phyloP scores from a whole-genome alignment of 164 flowering plant genomes.

The Berberis vulgaris region DNA sequence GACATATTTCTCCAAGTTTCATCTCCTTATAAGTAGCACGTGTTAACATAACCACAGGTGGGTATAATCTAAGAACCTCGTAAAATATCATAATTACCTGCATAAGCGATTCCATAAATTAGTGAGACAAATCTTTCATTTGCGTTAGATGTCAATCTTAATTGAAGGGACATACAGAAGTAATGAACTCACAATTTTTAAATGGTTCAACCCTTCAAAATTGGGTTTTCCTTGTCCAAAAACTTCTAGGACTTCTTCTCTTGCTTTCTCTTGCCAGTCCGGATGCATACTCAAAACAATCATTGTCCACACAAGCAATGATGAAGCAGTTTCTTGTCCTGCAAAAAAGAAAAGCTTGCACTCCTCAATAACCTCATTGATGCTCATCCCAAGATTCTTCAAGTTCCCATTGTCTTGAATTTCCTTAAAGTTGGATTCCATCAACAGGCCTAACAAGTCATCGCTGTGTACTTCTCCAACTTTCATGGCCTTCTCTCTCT shows the following conservation, averaged over 20 bases:
- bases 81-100: no score
- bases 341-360: slow-evolving; percentile 2
- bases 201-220: background rate
- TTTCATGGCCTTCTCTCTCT: slow-evolving; percentile 13
- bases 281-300: background rate
- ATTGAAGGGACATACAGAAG: no score
- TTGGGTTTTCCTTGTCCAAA: background rate
- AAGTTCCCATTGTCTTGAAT: background rate
- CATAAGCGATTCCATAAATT: no score
- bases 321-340: background rate
- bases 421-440: slow-evolving; percentile 1
- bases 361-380: slow-evolving; percentile 1
- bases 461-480: slow-evolving; percentile 3
- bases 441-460: slow-evolving; percentile 3
- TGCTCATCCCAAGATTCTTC: background rate
- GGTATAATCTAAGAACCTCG: no score
- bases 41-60: no score
- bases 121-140: no score
- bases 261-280: slow-evolving; percentile 1
- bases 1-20: no score
- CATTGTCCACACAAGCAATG: slow-evolving; percentile 1
- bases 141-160: no score
- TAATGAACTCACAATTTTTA: background rate
- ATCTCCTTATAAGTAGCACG: no score
- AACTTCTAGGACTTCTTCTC: slow-evolving; percentile 1